A percentile compares a stretch with the other conserved stretches of the same genome.
phyloP scores from a whole-genome alignment of 2,329 filamentous ascomycete genomes.

The Eutypella sp. region DNA sequence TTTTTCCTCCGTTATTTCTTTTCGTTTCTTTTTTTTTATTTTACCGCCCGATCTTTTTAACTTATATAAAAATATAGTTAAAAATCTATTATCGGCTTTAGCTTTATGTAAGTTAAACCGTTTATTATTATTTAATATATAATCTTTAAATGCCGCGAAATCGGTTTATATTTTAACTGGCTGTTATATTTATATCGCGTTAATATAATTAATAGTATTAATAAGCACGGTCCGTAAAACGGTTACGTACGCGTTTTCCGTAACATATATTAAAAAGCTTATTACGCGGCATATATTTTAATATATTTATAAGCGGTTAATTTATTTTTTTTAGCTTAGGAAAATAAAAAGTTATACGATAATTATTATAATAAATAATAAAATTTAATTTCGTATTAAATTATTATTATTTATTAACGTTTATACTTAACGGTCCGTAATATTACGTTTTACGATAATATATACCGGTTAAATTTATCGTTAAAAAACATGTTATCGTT shows the following conservation, averaged over 20 bases:
- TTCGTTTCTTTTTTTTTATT: too few species aligned
- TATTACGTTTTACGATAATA: constrained; percentile 17
- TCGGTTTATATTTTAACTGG: too few species aligned
- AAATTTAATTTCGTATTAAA: constrained; percentile 12
- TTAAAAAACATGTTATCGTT: constrained; percentile 16
- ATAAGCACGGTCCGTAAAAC: constrained; percentile 17
- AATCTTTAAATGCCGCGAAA: too few species aligned
- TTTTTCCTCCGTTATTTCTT: too few species aligned
- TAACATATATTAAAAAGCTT: constrained; percentile 10
- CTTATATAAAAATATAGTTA: too few species aligned
- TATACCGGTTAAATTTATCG: constrained; percentile 20
- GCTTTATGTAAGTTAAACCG: too few species aligned
- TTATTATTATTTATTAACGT: constrained; percentile 10
- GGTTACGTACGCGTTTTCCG: constrained; percentile 10
- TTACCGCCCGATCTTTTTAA: too few species aligned
- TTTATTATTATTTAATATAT: too few species aligned
- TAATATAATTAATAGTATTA: constrained; percentile 26
- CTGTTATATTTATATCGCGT: too few species aligned
- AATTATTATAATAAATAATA: constrained; percentile 6
- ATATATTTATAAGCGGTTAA: constrained; percentile 8
- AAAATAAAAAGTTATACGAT: background rate
- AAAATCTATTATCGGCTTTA: too few species aligned
- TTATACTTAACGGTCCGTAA: constrained; percentile 9
- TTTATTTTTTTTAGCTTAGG: constrained; percentile 1
- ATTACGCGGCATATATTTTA: constrained; percentile 16